Conservation (phyloP, 768 basidiomycete genomes). For the Rhizopogon salebrosus region DNA sequence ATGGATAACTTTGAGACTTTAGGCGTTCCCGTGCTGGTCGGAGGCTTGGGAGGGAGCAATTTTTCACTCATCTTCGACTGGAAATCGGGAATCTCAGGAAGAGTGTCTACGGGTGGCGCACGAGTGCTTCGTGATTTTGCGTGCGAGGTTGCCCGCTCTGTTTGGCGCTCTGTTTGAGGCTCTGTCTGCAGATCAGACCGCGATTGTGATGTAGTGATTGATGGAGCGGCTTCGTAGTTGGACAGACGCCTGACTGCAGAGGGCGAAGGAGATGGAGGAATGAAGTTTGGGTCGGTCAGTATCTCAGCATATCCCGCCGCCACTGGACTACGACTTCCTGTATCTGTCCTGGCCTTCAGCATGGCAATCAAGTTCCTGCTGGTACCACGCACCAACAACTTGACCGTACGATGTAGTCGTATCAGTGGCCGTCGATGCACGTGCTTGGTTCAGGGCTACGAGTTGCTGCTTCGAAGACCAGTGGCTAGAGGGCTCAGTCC, state of each 20-base stretch:
- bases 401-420: conserved; percentile 60
- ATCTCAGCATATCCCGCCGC: conserved; percentile 6
- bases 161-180: conserved; percentile 23
- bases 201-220: conserved; percentile 41
- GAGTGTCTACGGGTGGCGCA: conserved; percentile 40
- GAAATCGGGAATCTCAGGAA: conserved; percentile 53
- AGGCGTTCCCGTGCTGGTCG: conserved; percentile 16
- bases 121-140: conserved; percentile 38
- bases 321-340: conserved; percentile 2
- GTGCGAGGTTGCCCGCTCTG: conserved; percentile 30
- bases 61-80: conserved; percentile 40
- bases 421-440: conserved; percentile 27
- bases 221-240: conserved; percentile 52
- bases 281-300: conserved; percentile 48
- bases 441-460: conserved; percentile 33
- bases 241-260: conserved; percentile 64
- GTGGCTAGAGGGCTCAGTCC: conserved; percentile 50
- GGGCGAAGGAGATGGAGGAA: conserved; percentile 60
- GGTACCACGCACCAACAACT: conserved; percentile 44
- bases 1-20: conserved; percentile 66
- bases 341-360: conserved; percentile 16
- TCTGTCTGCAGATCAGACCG: conserved; percentile 19
- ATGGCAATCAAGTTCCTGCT: background rate
- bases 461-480: conserved; percentile 41
- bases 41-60: conserved; percentile 18